These are phyloP conservation scores for Lumnitzera littorea DNA, from an alignment of 345 rosid species.

Conservation along the genomic window DNA sequence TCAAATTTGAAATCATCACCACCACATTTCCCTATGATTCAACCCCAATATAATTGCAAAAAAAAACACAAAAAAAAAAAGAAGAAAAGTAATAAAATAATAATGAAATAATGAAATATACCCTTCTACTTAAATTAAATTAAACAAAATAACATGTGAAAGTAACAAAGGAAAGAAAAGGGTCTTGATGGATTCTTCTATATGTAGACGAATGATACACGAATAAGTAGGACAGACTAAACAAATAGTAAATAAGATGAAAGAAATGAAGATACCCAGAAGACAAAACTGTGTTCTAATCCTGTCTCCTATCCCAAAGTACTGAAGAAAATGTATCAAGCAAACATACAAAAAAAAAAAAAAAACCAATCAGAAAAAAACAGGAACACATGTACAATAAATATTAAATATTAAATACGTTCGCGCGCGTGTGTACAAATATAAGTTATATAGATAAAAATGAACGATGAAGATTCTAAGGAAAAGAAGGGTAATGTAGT, in stretches of 20 bases:
- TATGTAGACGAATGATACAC: slow-evolving; percentile 18
- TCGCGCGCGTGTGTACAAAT: background rate
- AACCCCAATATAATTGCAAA: slow-evolving; percentile 1
- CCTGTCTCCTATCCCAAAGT: slow-evolving; percentile 34
- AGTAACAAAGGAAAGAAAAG: no score
- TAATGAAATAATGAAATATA: background rate
- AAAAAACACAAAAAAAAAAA: background rate
- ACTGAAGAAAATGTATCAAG: slow-evolving; percentile 17
- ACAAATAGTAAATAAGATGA: slow-evolving; percentile 8
- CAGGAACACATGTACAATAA: background rate
- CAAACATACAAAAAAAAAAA: slow-evolving; percentile 1
- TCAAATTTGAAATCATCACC: slow-evolving; percentile 23
- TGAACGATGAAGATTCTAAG: slow-evolving; percentile 9
- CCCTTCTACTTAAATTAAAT: no score
- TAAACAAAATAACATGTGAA: no score
- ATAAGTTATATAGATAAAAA: slow-evolving; percentile 3
- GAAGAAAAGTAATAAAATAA: background rate
- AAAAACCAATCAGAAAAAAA: slow-evolving; percentile 51
- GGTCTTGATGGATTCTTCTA: slow-evolving; percentile 15
- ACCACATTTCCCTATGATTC: slow-evolving; percentile 6
- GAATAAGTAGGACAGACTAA: slow-evolving; percentile 5
- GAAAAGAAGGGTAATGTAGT: slow-evolving; percentile 8
- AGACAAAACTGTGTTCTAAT: slow-evolving; percentile 47
- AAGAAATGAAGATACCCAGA: slow-evolving; percentile 36
- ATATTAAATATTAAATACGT: background rate